Base-by-base conservation (phyloP, 768 basidiomycete species). In the Boletellus emodensis region DNA sequence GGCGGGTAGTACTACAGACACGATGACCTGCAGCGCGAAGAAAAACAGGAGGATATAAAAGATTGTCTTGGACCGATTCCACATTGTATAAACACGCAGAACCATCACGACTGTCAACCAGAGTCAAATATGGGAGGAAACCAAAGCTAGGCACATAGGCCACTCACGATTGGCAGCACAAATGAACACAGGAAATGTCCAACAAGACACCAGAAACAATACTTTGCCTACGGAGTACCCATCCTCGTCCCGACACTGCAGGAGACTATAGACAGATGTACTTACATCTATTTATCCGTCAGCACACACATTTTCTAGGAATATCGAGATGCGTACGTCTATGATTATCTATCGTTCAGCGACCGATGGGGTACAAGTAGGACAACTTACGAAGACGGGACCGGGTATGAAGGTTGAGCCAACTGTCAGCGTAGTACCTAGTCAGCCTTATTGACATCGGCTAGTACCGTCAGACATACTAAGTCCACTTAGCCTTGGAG, bases 31-130 rank as follows among this genome's bases (percentile, higher is more conserved):
- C 20, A 39, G 24, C 6, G 44, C 12, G 22, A 14, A 59, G 26
- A 59, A 15, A 9, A 30, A 18, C 12, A 52, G 18, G 4, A 59
- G 48, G 39, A 42, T 2, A 7, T 3, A 40, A 12, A 59, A 41
- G 1, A 59, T 39, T 9, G 26, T 11, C 32, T 34, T 59, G 13
- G 50, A 59, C n/a, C 24, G 50, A 14, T 22, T 38, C 47, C 51
- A 58, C 46, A 58, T 47, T 35, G 55, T 38, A 42, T 57, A 57
- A 1, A 58, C 55, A 0, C 55, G 42, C 9, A 59, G 24, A 17
- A 59, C 37, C 56, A 59, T 59, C 13, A 58, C 12, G 4, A 58
- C 57, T 59, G 3, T 30, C 11, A 37, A 30, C 17, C 13, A 3
- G 28, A 33, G 18, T 8, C 8, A 39, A 24, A 13, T n/a, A 3